Base-by-base conservation (phyloP, 1,139 yeast genomes). In the Geotrichum reessii region DNA sequence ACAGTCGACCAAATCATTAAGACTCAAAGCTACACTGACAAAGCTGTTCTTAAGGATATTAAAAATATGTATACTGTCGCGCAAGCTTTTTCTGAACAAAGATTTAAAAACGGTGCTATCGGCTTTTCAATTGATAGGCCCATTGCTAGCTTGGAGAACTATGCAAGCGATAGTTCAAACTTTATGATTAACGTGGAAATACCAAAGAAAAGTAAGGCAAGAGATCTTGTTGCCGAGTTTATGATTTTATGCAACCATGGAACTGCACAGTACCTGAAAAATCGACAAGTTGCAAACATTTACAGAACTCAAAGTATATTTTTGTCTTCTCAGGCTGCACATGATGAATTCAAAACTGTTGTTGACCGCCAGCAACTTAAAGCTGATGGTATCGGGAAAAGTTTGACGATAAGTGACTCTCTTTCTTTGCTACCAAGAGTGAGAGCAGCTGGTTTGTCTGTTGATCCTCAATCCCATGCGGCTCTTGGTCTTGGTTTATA, bases 161-260 rank as follows among this genome's bases (percentile, higher is more conserved):
- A 44, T 17, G 58, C 60, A 4, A 63, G 59, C 56, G 2, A 70
- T 70, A 54, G 2, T 71, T 67, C 27, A 56, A 50, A 46, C 12
- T 52, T 57, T 17, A 44, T 28, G 25, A 52, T 58, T 19, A 42
- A 48, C 28, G 52, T 59, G 6, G 14, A 52, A 2, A 22, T 54
- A 8, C 48, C 54, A 12, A 51, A 50, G 42, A 21, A 33, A 6
- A 22, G 59, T 9, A 40, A 53, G 2, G 52, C 61, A 11, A 51
- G 57, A 7, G 60, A 51, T 8, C 59, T 92, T 33, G 97, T 92
- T 2, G 81, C 93, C 0, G 95, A 91, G 69, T 72, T 87, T 58
- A 92, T 92, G 98, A 80, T 92, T 37, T 74, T 81, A 47, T 89
- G 95, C 1, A 91, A 91, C 69, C 75, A 79, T 33, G 72, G 85